Percentiles rank a stretch among this genome's conserved stretches.
Evolutionary conservation across 441 rosid genomes (phyloP).

Genomic region (Breynia disticha): DNA sequence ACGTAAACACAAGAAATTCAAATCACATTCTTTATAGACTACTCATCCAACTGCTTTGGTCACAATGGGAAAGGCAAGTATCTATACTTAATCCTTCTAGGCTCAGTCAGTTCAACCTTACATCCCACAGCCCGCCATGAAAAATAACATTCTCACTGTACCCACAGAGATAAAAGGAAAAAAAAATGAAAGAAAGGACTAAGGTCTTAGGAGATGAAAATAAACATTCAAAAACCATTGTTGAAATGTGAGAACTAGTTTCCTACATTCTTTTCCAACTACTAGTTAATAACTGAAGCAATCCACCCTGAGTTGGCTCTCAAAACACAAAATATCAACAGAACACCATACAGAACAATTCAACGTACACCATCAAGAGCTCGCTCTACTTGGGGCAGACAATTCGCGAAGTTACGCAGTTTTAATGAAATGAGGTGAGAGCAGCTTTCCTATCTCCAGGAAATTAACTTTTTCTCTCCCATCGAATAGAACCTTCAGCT

Average conservation of each 20-base stretch:
- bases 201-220: neutral
- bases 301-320: neutral
- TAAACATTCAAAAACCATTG: neutral
- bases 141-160: no score
- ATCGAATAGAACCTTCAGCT: constrained; percentile 50
- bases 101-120: no score
- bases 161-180: no score
- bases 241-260: neutral
- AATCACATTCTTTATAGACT: no score
- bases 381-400: neutral
- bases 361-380: neutral
- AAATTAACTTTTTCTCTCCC: constrained; percentile 58
- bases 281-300: constrained; percentile 1
- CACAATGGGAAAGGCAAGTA: no score
- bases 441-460: constrained; percentile 47
- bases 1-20: no score
- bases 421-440: constrained; percentile 50
- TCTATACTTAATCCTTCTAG: no score
- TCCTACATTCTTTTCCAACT: constrained; percentile 17
- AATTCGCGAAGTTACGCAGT: constrained; percentile 20
- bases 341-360: neutral
- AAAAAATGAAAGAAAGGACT: neutral
- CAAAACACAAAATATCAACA: no score
- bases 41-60: no score
- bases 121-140: no score